These are phyloP conservation scores for Castanea sativa DNA, from an alignment of 306 rosid genomes.

Conservation along the genomic window DNA sequence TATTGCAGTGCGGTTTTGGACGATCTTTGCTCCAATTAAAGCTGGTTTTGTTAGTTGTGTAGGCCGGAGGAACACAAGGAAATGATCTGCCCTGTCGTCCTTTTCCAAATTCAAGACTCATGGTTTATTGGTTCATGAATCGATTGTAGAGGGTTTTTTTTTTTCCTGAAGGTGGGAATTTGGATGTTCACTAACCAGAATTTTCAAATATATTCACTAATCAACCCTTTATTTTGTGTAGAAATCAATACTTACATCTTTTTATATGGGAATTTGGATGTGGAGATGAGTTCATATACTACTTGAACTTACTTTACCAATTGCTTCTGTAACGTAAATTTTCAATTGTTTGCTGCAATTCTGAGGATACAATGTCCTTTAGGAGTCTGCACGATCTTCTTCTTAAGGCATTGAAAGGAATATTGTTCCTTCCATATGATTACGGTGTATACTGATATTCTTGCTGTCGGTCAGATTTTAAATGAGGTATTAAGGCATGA, in stretches of 20 bases:
- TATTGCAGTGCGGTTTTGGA: slow-evolving; percentile 83
- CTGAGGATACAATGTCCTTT: background rate
- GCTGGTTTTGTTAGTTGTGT: slow-evolving; percentile 97
- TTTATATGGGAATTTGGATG: background rate
- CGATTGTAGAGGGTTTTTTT: background rate
- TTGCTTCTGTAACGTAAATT: background rate
- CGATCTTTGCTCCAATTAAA: slow-evolving; percentile 87
- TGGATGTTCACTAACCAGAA: too few relatives aligned
- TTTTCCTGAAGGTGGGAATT: background rate
- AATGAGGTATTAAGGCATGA: too few relatives aligned
- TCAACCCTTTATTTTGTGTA: background rate
- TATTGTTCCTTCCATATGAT: background rate
- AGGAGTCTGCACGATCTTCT: too few relatives aligned
- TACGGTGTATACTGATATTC: background rate
- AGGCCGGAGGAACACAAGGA: slow-evolving; percentile 72
- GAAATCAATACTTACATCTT: background rate
- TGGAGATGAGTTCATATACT: background rate
- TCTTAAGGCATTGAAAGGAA: too few relatives aligned
- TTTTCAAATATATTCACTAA: background rate
- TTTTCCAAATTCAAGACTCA: background rate
- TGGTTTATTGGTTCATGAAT: slow-evolving; percentile 5
- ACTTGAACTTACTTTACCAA: background rate
- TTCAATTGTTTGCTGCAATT: background rate
- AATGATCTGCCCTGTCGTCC: slow-evolving; percentile 32
- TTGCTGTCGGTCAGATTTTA: background rate